Evolutionary conservation across 257 asterid species (phyloP).

Genomic region (Vinca minor): DNA sequence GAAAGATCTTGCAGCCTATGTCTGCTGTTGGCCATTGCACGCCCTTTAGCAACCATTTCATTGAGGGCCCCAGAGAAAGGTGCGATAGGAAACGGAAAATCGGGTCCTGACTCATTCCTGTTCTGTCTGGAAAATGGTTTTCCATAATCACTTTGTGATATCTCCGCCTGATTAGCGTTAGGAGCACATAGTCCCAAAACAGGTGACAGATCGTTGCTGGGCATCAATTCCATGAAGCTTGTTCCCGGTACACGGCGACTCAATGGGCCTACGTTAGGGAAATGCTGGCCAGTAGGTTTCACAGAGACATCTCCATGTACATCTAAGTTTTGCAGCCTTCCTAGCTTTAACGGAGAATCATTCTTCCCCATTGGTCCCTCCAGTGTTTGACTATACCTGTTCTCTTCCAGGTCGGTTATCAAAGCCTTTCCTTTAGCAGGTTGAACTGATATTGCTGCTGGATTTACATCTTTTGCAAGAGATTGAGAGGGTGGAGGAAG

Average conservation of each 20-base stretch:
- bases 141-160: slow-evolving; percentile 22
- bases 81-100: slow-evolving; percentile 21
- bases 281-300: slow-evolving; percentile 26
- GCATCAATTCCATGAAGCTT: slow-evolving; percentile 15
- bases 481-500: slow-evolving; percentile 26
- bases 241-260: slow-evolving; percentile 20
- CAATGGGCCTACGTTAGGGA: slow-evolving; percentile 22
- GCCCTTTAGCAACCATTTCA: slow-evolving; percentile 18
- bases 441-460: slow-evolving; percentile 25
- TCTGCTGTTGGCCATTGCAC: slow-evolving; percentile 8
- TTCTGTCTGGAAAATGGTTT: slow-evolving; percentile 21
- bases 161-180: slow-evolving; percentile 34
- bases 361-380: slow-evolving; percentile 27
- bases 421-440: slow-evolving; percentile 38
- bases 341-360: slow-evolving; percentile 32
- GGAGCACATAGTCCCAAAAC: slow-evolving; percentile 43
- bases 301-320: slow-evolving; percentile 29
- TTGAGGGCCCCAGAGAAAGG: slow-evolving; percentile 21
- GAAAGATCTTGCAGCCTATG: slow-evolving; percentile 19
- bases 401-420: slow-evolving; percentile 26
- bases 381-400: slow-evolving; percentile 19
- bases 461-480: slow-evolving; percentile 32
- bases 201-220: slow-evolving; percentile 20
- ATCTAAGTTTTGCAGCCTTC: slow-evolving; percentile 33
- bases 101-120: slow-evolving; percentile 22